A percentile compares a stretch with the other conserved stretches of the same genome.
These are phyloP conservation scores for Apophysomyces trapeziformis DNA, from an alignment of 371 early-diverging fungal genomes.

Conservation along the genomic window DNA sequence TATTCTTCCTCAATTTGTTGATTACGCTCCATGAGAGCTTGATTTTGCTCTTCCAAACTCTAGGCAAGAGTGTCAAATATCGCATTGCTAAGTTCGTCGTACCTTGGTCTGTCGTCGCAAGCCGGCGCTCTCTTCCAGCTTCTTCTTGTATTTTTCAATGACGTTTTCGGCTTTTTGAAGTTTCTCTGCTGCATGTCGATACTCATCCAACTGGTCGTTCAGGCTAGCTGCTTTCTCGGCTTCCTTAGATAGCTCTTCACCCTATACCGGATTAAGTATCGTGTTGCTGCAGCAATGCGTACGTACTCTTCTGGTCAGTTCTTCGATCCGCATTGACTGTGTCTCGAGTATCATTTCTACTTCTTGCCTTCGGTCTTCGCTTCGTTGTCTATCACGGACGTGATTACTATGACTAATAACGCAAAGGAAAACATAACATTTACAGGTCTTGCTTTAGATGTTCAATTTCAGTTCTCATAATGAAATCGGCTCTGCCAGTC, in stretches of 20 bases:
- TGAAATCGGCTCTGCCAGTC: constrained; percentile 82
- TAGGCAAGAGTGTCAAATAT: constrained; percentile 11
- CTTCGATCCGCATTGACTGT: constrained; percentile 63
- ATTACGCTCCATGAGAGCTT: constrained; percentile 66
- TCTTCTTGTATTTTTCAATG: constrained; percentile 94
- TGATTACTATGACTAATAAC: constrained; percentile 1
- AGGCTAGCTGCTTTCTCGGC: constrained; percentile 73
- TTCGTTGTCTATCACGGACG: constrained; percentile 59
- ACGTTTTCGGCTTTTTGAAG: constrained; percentile 91
- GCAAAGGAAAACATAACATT: constrained; percentile 23
- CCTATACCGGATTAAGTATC: constrained; percentile 28
- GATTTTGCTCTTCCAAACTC: constrained; percentile 80
- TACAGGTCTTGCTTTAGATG: constrained; percentile 84
- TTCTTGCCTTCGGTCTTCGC: constrained; percentile 80
- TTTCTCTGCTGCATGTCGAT: constrained; percentile 85
- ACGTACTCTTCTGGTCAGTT: constrained; percentile 65
- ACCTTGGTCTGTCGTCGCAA: constrained; percentile 78
- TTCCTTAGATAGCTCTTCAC: constrained; percentile 58
- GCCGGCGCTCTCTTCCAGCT: constrained; percentile 87
- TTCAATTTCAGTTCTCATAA: constrained; percentile 87
- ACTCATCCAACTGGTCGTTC: constrained; percentile 90
- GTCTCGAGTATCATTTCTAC: constrained; percentile 66
- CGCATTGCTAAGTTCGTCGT: background rate
- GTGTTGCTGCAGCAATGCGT: background rate
- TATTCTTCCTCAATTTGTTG: constrained; percentile 86